Base-by-base conservation (phyloP, 2,329 filamentous ascomycete species). In the Ophiostoma piceae region DNA sequence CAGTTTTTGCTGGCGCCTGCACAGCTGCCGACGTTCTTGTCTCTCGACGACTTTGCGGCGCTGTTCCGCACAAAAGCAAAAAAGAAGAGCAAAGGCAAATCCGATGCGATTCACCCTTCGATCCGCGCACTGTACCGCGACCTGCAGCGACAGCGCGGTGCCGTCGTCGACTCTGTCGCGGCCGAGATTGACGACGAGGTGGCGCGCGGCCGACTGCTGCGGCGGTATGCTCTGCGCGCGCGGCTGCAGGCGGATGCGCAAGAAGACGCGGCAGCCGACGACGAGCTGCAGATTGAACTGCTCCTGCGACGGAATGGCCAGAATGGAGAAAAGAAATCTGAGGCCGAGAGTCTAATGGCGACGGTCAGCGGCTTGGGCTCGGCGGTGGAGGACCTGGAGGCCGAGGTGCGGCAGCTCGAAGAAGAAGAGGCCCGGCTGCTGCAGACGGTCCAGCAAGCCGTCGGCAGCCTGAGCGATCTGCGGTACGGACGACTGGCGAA, bases 1-100 rank as follows among this genome's bases (percentile, higher is more conserved):
- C 89, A 90, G 79, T 96, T 94, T 78, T 87, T 96, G 71, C 85
- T 96, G 47, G 84, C 89, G 39, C 91, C 92, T 14, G 89, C 92
- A 8, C 85, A 90, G 37, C 83, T 96, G 51, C 89, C 90, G 60
- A 85, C 89, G 73, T 86, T 93, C 76, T 82, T 93, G 74, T 89
- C 92, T 8, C 84, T 93, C 66, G 84, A 88, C 70, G 86, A 92
- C 73, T 96, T 96, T 81, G 88, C 87, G 62, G 84, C 88, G 37
- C 84, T 94, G 60, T 95, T 96, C 76, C 92, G 65, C n/a, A 12
- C 37, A 12, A 26, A 41, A 41, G 22, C 51, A 8, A 22, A 66
- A 47, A 39, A 9, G 37, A 22, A 29, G 3, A 22, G 6, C 7
- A 41, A 26, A 22, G 37, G 19, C n/a, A 9, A 66, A 47, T 3